Base-by-base conservation (phyloP, 768 basidiomycete genomes). In the Lactarius psammicola region DNA sequence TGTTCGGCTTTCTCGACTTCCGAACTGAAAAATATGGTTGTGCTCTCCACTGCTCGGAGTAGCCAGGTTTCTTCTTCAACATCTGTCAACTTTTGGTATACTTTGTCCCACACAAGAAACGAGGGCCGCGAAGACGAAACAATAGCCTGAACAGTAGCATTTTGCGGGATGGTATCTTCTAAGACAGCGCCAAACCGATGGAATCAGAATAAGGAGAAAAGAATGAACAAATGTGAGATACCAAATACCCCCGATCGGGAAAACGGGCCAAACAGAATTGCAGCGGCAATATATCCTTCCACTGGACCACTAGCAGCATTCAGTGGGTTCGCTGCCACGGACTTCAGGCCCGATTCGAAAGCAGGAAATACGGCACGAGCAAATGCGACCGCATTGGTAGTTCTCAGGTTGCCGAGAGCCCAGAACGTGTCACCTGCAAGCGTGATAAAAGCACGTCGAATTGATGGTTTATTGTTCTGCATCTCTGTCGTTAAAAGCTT, bases 71-170 rank as follows among this genome's bases (percentile, higher is more conserved):
- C 87, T 18, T 93, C 93, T 3, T 82, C 81, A 0, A 80, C 70
- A 7, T 85, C 82, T 8, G 79, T 77, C 18, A 89, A 69, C 73
- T 92, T 94, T 65, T 87, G 84, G 71, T 93, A 94, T 0, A 92
- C 86, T 74, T 91, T 94, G 60, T 96, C 94, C 85, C 86, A 93
- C 17, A 95, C 71, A 46, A 98, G 75, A 77, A 97, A 97, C 1
- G 90, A 88, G 0, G 93, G 90, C 73, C 94, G 97, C 28, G 83
- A 58, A 0, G 85, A 75, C 5, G 75, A 75, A 20, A 75, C 72
- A n/a, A 90, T 74, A 1, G 80, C 75, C 38, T 81, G 78, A n/a
- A 84, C 68, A 2, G 75, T 75, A 33, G 81, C 58, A 72, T 86
- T 86, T 69, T 77, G 79, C 28, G 81, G 77, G 26, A 84, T 79